Evolutionary conservation across 306 rosid species (phyloP).

Genomic region (Quercus mongolica): DNA sequence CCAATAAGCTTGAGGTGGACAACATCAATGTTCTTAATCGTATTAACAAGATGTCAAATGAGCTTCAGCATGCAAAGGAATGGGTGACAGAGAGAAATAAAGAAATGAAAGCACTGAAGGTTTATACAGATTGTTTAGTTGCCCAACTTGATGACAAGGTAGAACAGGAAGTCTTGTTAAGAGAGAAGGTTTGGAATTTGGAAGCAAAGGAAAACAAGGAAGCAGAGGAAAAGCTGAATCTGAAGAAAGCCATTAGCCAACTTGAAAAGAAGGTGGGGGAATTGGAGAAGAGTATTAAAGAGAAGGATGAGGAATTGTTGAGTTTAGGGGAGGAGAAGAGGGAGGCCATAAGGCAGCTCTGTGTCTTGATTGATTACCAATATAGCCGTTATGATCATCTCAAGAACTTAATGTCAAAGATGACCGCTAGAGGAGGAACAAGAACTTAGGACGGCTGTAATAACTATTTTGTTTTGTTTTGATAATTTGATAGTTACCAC

Average conservation of each 20-base stretch:
- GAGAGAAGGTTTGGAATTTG: conserved; percentile 51
- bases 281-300: conserved; percentile 46
- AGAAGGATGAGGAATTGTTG: conserved; percentile 53
- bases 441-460: background rate
- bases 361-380: conserved; percentile 65
- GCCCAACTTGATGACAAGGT: conserved; percentile 38
- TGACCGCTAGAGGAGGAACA: conserved; percentile 8
- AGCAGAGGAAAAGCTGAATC: conserved; percentile 55
- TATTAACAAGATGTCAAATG: conserved; percentile 32
- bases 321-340: conserved; percentile 61
- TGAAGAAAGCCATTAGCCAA: conserved; percentile 32
- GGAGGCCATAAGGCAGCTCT: conserved; percentile 79
- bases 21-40: conserved; percentile 12
- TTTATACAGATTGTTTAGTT: conserved; percentile 19
- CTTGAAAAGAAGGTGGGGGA: conserved; percentile 49
- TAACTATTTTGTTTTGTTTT: too few species aligned
- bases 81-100: conserved; percentile 36
- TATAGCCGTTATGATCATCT: conserved; percentile 48
- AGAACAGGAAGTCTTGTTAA: conserved; percentile 45
- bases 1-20: conserved; percentile 34
- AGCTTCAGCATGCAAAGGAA: conserved; percentile 40
- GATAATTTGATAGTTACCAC: too few species aligned
- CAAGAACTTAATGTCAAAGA: conserved; percentile 28
- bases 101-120: conserved; percentile 33
- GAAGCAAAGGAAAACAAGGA: conserved; percentile 57